These are phyloP conservation scores for Nymphaea thermarum DNA, from an alignment of 164 flowering plant species.

Conservation along the genomic window DNA sequence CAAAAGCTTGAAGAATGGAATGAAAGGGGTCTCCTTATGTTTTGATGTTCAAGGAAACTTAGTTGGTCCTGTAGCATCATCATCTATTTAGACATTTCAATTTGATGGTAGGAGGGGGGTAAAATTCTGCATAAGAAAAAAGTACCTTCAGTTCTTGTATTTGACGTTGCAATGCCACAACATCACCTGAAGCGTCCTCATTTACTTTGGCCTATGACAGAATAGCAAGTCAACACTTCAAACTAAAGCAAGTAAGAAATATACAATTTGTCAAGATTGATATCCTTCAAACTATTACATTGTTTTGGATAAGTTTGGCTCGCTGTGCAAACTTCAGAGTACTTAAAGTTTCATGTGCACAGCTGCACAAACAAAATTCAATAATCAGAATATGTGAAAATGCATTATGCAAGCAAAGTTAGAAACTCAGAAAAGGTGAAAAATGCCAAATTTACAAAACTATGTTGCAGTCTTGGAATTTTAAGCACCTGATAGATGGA, in stretches of 20 bases:
- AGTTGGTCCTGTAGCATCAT: slow-evolving; percentile 49
- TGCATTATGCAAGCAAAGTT: background rate
- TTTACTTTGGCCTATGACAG: slow-evolving; percentile 66
- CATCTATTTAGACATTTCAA: background rate
- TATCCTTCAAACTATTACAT: slow-evolving; percentile 30
- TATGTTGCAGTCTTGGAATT: background rate
- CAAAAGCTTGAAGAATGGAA: slow-evolving; percentile 6
- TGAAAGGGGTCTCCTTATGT: slow-evolving; percentile 16
- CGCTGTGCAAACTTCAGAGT: slow-evolving; percentile 91
- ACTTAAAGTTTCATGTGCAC: slow-evolving; percentile 74
- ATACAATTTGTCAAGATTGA: background rate
- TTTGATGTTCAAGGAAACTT: slow-evolving; percentile 41
- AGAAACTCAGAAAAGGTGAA: no score
- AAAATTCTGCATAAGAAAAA: background rate
- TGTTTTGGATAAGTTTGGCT: slow-evolving; percentile 85
- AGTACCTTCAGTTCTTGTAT: slow-evolving; percentile 65
- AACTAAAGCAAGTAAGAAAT: slow-evolving; percentile 2
- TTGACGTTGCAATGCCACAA: slow-evolving; percentile 55
- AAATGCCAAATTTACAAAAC: no score
- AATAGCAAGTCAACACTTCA: background rate
- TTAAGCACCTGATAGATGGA: slow-evolving; percentile 59
- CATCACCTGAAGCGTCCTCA: slow-evolving; percentile 86
- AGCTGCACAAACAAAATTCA: slow-evolving; percentile 30
- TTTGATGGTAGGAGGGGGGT: background rate
- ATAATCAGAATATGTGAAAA: slow-evolving; percentile 1